Base-by-base conservation (phyloP, 1,139 yeast species). In the Blastobotrys serpentis region DNA sequence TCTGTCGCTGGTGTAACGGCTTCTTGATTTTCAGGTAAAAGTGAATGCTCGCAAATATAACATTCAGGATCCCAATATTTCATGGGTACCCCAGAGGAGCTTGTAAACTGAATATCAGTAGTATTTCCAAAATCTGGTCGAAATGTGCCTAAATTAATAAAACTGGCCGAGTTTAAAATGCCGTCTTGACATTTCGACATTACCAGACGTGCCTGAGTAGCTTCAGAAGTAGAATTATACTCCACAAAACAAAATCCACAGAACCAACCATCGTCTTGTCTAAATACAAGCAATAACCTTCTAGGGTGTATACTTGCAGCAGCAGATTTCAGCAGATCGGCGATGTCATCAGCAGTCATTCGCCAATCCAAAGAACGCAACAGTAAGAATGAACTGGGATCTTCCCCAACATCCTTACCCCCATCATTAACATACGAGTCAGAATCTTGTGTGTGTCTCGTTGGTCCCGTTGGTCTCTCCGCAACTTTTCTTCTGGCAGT, bases 161-260 rank as follows among this genome's bases (percentile, higher is more conserved):
- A 32, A 13, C 38, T 30, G 10, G 44, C 18, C 13, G 44, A 10
- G 7, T 22, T 25, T 33, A 33, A 29, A 14, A 14, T 22, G 19
- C n/a, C 7, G 16, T 14, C 4, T 6, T 11, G 3, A 16, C 8
- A 16, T 26, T 21, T 42, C 14, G 19, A 16, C 14, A 22, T 17
- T 2, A 14, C 14, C 16, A 22, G 7, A 1, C 22, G 19, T 3
- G 38, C 37, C 32, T 16, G 19, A 1, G 18, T 13, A n/a, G 44
- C 44, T 14, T 42, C 44, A 2, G 11, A 17, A 1, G 38, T 23
- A 3, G 44, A 13, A 4, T 16, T 34, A 14, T 26, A 42, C 19
- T 42, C 44, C 10, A 33, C 38, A 42, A 42, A 42, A 10, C 38
- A 21, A 22, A 19, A 42, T 17, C 38, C 38, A 13, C 23, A 13